Evolutionary conservation across 305 asterid species (phyloP).

Genomic region (Plantago coronopus): DNA sequence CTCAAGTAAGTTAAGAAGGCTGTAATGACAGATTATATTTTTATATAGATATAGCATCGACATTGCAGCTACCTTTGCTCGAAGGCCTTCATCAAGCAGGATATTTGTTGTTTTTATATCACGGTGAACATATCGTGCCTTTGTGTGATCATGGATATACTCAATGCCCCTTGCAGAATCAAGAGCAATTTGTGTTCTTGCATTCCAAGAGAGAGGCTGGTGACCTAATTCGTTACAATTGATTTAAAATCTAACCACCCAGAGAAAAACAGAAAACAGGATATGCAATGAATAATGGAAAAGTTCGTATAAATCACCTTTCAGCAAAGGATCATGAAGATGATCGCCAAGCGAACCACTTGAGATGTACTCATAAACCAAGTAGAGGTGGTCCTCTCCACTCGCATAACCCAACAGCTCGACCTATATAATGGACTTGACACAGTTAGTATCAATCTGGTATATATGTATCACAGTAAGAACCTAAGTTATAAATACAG

Average conservation of each 20-base stretch:
- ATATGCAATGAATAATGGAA: not conserved
- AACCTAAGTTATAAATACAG: not conserved
- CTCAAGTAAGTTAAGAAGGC: not conserved
- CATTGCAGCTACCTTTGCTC: slow-evolving; percentile 59
- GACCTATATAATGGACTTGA: slow-evolving; percentile 39
- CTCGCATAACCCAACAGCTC: slow-evolving; percentile 84
- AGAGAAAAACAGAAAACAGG: no score
- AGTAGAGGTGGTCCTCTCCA: slow-evolving; percentile 80
- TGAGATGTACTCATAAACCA: slow-evolving; percentile 65
- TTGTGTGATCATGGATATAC: slow-evolving; percentile 86
- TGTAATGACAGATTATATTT: no score
- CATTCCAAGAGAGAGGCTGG: slow-evolving; percentile 82
- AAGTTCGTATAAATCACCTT: slow-evolving; percentile 37
- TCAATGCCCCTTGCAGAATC: slow-evolving; percentile 90
- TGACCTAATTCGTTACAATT: slow-evolving; percentile 47
- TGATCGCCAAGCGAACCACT: slow-evolving; percentile 77
- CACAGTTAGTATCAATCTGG: slow-evolving; percentile 13
- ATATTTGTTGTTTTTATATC: slow-evolving; percentile 82
- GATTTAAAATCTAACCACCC: not conserved
- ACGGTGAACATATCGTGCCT: slow-evolving; percentile 78
- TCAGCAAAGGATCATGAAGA: slow-evolving; percentile 69
- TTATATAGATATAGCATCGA: not conserved
- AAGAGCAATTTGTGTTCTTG: slow-evolving; percentile 70
- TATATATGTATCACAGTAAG: not conserved
- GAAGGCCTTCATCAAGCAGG: slow-evolving; percentile 66